phyloP scores from a whole-genome alignment of 768 basidiomycete genomes.

The Crepidotus variabilis region DNA sequence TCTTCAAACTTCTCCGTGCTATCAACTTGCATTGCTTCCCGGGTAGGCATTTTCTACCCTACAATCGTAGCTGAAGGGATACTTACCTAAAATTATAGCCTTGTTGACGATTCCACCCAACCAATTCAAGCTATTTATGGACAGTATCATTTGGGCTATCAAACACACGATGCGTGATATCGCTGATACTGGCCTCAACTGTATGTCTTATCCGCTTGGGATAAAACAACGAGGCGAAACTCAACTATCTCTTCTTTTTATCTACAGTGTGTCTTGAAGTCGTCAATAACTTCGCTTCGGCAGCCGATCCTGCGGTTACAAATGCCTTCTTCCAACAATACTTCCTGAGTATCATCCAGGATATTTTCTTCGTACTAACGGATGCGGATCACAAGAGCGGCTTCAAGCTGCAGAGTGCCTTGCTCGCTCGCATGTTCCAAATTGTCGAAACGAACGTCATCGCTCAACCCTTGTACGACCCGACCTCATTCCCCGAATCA shows the following conservation, averaged over 20 bases:
- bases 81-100: constrained; percentile 39
- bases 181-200: constrained; percentile 81
- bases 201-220: constrained; percentile 36
- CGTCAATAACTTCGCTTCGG: constrained; percentile 86
- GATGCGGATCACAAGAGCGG: constrained; percentile 99
- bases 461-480: constrained; percentile 82
- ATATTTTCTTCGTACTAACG: constrained; percentile 95
- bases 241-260: constrained; percentile 3
- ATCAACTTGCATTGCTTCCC: constrained; percentile 96
- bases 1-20: constrained; percentile 92
- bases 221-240: background rate
- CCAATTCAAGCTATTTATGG: constrained; percentile 98
- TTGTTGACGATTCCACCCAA: constrained; percentile 81
- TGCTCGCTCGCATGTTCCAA: constrained; percentile 93
- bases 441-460: constrained; percentile 81
- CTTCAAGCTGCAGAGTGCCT: constrained; percentile 89
- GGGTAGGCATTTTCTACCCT: constrained; percentile 43
- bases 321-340: constrained; percentile 97
- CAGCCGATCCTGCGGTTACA: constrained; percentile 70
- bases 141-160: constrained; percentile 99
- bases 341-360: constrained; percentile 89
- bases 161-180: constrained; percentile 99
- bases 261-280: constrained; percentile 83
- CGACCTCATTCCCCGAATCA: constrained; percentile 61
- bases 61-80: constrained; percentile 1